phyloP scores from a whole-genome alignment of 345 rosid genomes.

The Acer yangbiense region DNA sequence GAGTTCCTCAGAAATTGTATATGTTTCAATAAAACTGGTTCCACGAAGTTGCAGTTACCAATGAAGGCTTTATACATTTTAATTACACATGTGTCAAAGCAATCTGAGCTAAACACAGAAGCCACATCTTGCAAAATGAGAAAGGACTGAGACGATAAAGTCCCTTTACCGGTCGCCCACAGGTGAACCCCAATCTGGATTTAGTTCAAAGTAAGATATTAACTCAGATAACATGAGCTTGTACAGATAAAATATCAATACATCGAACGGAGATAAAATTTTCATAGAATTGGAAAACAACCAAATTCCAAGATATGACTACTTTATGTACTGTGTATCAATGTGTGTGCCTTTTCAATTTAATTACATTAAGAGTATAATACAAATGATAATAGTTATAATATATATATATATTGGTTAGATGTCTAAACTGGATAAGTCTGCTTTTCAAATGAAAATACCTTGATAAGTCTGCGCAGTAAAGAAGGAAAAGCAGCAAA shows the following conservation, averaged over 20 bases:
- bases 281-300: neutral
- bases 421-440: neutral
- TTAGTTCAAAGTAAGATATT: conserved; percentile 21
- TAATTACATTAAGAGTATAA: neutral
- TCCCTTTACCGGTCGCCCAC: conserved; percentile 77
- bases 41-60: conserved; percentile 60
- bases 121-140: conserved; percentile 62
- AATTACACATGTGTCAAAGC: conserved; percentile 61
- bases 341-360: neutral
- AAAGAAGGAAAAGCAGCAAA: conserved; percentile 70
- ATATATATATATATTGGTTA: neutral
- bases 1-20: conserved; percentile 59
- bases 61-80: conserved; percentile 69
- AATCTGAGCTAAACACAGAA: conserved; percentile 55
- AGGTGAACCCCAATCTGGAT: conserved; percentile 69
- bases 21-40: conserved; percentile 46
- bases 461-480: conserved; percentile 71
- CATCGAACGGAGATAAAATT: neutral
- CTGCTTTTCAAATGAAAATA: conserved; percentile 27
- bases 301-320: conserved; percentile 8
- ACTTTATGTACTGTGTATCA: neutral
- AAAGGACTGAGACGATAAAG: conserved; percentile 55
- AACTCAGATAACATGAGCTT: conserved; percentile 1
- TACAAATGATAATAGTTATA: neutral
- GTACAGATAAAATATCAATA: neutral